Base-by-base conservation (phyloP, 345 rosid species). In the Gossypium bickii region DNA sequence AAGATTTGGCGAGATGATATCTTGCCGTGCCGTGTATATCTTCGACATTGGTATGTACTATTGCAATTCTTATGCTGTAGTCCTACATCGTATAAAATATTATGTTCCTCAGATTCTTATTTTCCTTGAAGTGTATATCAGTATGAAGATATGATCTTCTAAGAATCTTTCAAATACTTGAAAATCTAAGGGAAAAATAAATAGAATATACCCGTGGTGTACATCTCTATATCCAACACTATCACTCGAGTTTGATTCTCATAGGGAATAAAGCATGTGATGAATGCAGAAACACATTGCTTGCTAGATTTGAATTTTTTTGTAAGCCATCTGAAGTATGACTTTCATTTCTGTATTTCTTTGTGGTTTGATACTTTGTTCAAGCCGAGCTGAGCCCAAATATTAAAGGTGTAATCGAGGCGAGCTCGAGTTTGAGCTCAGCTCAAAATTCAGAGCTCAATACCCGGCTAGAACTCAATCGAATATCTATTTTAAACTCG, bases 1-100 rank as follows among this genome's bases (percentile, higher is more conserved):
- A 89, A 87, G 86, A 92, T 94, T 77, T 94, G 97, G 97, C 81
- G 87, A 27, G 97, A 92, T 69, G 97, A 92, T 62, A 83, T 90
- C 77, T 88, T 92, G 58, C 98, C 98, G 76, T 95, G 98, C 43
- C 98, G 96, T 63, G 79, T 86, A 76, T 95, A 95, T 81, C 90
- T 95, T 71, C 86, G 98, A 68, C 99, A 95, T 75, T 92, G 96
- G 99, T 93, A 81, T 67, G 80, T 44, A 38, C 73, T 77, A 24
- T 48, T 25, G 57, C 57, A 3, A 0, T 0, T 67, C 12, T 13
- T 24, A 12, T 20, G 13, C 11, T 22, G 3, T 47, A 47, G 38
- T 67, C 56, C 12, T 64, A n/a, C 59, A 55, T 8, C 0, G 4
- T 55, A 55, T 0, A 51, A 51, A 15, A 51, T 51, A 3, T 15